Percentiles rank a stretch among this genome's conserved stretches.
phyloP scores from a whole-genome alignment of 2,329 filamentous ascomycete species.

The Cryoendolithus antarcticus region DNA sequence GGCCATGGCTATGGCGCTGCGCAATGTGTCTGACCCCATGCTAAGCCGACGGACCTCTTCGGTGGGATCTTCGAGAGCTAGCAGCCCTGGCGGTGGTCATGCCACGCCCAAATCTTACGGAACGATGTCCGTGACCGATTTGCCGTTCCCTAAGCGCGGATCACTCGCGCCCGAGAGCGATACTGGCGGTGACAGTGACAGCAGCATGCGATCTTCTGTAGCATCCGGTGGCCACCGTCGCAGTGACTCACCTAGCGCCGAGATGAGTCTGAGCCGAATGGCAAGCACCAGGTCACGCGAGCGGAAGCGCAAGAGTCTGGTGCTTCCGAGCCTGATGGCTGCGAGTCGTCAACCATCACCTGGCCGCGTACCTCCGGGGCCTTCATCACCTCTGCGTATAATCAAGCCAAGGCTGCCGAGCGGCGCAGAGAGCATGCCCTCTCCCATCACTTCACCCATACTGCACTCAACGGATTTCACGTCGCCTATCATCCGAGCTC shows the following conservation, averaged over 20 bases:
- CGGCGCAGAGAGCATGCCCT: conserved; percentile 54
- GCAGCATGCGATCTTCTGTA: conserved; percentile 71
- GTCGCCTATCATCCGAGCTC: conserved; percentile 51
- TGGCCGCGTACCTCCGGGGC: conserved; percentile 57
- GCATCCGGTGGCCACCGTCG: conserved; percentile 44
- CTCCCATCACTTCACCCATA: conserved; percentile 82
- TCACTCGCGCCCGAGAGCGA: conserved; percentile 78
- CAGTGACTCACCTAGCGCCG: conserved; percentile 82
- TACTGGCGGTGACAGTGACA: conserved; percentile 70
- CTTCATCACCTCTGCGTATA: conserved; percentile 68
- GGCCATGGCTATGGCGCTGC: conserved; percentile 44
- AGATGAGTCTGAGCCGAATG: conserved; percentile 63
- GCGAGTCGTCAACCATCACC: conserved; percentile 84
- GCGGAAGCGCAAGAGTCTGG: conserved; percentile 74
- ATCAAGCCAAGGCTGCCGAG: conserved; percentile 62
- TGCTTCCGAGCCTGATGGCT: conserved; percentile 56
- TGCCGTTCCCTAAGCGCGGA: conserved; percentile 56
- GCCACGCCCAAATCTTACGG: conserved; percentile 80
- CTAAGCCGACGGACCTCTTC: conserved; percentile 44
- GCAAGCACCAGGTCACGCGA: conserved; percentile 58
- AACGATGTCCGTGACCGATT: conserved; percentile 40
- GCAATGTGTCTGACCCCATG: conserved; percentile 40
- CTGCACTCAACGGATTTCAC: conserved; percentile 71
- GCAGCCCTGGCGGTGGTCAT: conserved; percentile 70
- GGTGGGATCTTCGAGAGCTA: conserved; percentile 67